phyloP scores from a whole-genome alignment of 2,329 filamentous ascomycete species.

The Fusarium liriodendri region DNA sequence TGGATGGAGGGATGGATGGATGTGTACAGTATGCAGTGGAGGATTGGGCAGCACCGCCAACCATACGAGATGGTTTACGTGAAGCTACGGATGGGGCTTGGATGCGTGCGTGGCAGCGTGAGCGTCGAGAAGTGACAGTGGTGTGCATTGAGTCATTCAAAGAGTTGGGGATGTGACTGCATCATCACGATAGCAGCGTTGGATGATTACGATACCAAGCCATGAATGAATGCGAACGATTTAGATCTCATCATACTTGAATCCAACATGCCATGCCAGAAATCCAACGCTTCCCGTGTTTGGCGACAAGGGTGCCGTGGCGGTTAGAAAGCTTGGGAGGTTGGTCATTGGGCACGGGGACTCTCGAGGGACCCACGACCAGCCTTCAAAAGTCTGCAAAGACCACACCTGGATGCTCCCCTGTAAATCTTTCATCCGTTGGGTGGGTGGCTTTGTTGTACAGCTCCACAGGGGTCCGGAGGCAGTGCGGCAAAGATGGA shows the following conservation, averaged over 20 bases:
- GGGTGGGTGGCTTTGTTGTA: too few relatives aligned
- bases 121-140: background rate
- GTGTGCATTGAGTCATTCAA: background rate
- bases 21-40: background rate
- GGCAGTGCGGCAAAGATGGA: too few relatives aligned
- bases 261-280: too few relatives aligned
- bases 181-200: background rate
- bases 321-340: too few relatives aligned
- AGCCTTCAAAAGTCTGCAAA: too few relatives aligned
- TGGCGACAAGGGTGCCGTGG: too few relatives aligned
- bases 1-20: background rate
- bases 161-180: background rate
- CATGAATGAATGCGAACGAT: background rate
- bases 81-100: slow-evolving; percentile 20
- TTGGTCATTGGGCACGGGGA: too few relatives aligned
- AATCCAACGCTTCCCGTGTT: too few relatives aligned
- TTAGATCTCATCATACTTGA: background rate
- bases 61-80: background rate
- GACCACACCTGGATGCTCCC: too few relatives aligned
- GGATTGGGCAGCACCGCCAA: slow-evolving; percentile 37
- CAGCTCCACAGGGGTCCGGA: too few relatives aligned
- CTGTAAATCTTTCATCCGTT: too few relatives aligned
- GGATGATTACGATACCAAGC: background rate
- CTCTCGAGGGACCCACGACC: too few relatives aligned
- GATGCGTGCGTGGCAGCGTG: slow-evolving; percentile 26